Base-by-base conservation (phyloP, 345 rosid species). In the Schrenkiella parvula region DNA sequence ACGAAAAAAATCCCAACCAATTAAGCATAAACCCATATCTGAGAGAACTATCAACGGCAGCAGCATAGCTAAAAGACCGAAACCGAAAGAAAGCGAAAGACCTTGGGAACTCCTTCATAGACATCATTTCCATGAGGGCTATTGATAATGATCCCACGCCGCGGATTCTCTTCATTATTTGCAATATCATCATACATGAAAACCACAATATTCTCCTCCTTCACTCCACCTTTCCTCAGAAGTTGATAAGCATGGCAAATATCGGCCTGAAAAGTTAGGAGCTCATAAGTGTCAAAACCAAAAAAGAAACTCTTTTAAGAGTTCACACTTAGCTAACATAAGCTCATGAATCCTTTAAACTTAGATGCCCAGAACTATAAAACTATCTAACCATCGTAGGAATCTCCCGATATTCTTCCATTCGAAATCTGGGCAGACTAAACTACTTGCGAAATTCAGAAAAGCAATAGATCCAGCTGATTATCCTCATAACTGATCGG, bases 121-220 rank as follows among this genome's bases (percentile, higher is more conserved):
- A 95, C 98, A 84, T 91, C 98, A 1, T 72, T 69, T 1, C 97
- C 97, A 13, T 91, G 76, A 18, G 96, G 98, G 42, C 77, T 83
- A 50, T 93, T 93, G 51, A 93, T 89, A 66, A 93, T 78, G 19
- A 90, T 53, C 35, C 99, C 99, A 39, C 80, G 88, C 78, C 96
- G 81, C 15, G 99, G 99, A 80, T 95, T 95, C 82, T 89, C 92
- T 43, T 58, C 76, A 66, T 87, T 70, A 59, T 25, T 5, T 22
- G 96, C 96, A 64, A 95, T 91, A 79, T 95, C 99, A 78, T 95
- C 99, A 56, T 91, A 95, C 96, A 95, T 91, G 75, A 91, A 91
- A 37, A 91, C 96, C 28, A 95, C 74, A 3, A 95, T 91, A 61
- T 95, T 95, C 80, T 95, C 98, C 47, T 95, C 99, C 64, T 91